phyloP scores from a whole-genome alignment of 2,329 filamentous ascomycete genomes.

The Alternaria ventricosa region DNA sequence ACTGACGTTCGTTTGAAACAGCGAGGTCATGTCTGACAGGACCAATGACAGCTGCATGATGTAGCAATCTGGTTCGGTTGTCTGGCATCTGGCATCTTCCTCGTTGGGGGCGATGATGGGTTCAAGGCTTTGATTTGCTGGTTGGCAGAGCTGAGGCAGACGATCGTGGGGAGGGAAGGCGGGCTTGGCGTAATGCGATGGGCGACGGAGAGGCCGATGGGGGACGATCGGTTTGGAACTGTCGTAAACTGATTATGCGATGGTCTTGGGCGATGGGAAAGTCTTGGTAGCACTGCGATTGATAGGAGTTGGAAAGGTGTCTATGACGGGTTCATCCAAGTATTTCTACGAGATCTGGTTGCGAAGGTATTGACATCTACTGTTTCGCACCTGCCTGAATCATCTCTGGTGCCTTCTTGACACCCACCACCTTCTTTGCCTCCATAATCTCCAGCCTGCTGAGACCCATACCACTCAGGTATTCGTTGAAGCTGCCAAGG shows the following conservation, averaged over 20 bases:
- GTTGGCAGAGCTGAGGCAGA: not conserved
- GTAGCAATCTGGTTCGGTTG: not conserved
- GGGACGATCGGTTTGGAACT: not conserved
- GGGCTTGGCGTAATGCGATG: not conserved
- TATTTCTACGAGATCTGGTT: not conserved
- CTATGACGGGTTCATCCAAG: not conserved
- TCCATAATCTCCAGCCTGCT: slow-evolving; percentile 73
- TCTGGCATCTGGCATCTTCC: not conserved
- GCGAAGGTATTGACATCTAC: not conserved
- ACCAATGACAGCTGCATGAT: slow-evolving; percentile 1
- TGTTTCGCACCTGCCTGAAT: slow-evolving; percentile 13
- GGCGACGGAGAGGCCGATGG: not conserved
- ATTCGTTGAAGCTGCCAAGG: slow-evolving; percentile 75
- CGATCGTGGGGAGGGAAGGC: not conserved
- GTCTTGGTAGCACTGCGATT: not conserved
- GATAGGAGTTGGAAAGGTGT: too few species aligned
- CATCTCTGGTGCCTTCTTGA: slow-evolving; percentile 32
- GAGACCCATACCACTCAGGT: slow-evolving; percentile 73
- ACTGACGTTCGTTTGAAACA: slow-evolving; percentile 10
- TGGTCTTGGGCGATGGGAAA: not conserved
- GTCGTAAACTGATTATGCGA: not conserved
- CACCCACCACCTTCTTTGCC: slow-evolving; percentile 50
- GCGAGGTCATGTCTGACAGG: slow-evolving; percentile 1
- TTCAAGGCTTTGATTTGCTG: not conserved
- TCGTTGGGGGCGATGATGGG: not conserved